Percentiles rank a stretch among this genome's conserved stretches.
phyloP scores from a whole-genome alignment of 495 filamentous ascomycete genomes.

The Daldinia grandis region DNA sequence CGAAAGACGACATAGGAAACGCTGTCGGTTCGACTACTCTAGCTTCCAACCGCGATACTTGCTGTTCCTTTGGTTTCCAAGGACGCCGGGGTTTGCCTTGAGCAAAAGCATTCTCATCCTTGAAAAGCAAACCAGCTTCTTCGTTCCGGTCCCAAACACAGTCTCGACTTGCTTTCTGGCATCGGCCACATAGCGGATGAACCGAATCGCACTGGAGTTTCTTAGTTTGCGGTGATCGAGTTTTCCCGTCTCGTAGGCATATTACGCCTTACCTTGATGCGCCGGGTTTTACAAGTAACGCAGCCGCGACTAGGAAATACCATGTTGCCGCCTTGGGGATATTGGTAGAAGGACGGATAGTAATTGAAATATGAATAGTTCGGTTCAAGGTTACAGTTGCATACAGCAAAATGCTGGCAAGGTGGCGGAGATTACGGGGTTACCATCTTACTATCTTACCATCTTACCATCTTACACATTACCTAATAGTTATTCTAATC shows the following conservation, averaged over 20 bases:
- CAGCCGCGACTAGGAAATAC: constrained; percentile 31
- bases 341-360: too few species aligned
- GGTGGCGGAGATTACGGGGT: background rate
- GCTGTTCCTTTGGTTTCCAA: constrained; percentile 13
- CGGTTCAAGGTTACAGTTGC: too few species aligned
- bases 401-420: too few species aligned
- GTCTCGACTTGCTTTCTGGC: constrained; percentile 40
- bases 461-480: background rate
- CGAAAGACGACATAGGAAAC: background rate
- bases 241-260: background rate
- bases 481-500: too few species aligned
- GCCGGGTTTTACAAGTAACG: constrained; percentile 21
- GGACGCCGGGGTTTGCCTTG: constrained; percentile 45
- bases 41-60: background rate
- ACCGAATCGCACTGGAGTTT: constrained; percentile 43
- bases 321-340: constrained; percentile 3
- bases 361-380: too few species aligned
- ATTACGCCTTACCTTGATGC: constrained; percentile 29
- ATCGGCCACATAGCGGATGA: constrained; percentile 39
- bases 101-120: constrained; percentile 49
- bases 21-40: constrained; percentile 10
- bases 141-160: constrained; percentile 44
- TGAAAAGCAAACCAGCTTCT: constrained; percentile 43
- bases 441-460: background rate
- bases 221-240: background rate